Conservation (phyloP, 257 asterid species). For the Ilex aquifolium region DNA sequence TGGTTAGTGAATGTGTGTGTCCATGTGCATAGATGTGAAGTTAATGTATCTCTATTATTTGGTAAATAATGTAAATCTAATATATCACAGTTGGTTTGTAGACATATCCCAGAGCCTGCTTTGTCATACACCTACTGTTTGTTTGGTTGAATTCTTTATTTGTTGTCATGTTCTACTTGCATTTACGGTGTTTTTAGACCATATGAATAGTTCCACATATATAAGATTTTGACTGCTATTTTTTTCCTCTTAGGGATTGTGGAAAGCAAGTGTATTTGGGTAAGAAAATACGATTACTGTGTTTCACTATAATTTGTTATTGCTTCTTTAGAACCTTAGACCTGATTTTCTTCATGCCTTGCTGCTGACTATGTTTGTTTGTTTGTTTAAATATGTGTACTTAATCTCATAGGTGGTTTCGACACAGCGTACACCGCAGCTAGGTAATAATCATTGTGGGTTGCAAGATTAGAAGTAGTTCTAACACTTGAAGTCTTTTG, state of each 20-base stretch:
- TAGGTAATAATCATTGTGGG: conserved; percentile 38
- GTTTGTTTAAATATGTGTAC: not conserved
- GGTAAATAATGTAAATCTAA: no score
- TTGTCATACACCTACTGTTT: no score
- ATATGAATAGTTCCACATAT: no score
- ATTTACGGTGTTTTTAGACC: no score
- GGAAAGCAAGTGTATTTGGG: conserved; percentile 98
- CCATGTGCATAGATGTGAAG: no score
- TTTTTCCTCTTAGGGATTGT: conserved; percentile 64
- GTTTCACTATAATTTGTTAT: not conserved
- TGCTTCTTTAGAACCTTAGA: no score
- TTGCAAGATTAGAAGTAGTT: conserved; percentile 7
- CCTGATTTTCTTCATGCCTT: not conserved
- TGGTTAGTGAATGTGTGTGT: conserved; percentile 38
- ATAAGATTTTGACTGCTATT: no score
- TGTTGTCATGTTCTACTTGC: no score
- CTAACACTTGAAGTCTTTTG: conserved; percentile 9
- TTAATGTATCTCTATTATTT: no score
- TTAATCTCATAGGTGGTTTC: conserved; percentile 62
- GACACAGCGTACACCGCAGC: conserved; percentile 99
- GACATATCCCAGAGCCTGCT: no score
- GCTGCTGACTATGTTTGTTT: not conserved
- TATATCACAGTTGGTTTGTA: no score
- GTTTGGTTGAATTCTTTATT: no score
- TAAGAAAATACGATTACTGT: conserved; percentile 19